These are phyloP conservation scores for Vitis cinerea DNA, from an alignment of 164 flowering plant species.

Conservation along the genomic window DNA sequence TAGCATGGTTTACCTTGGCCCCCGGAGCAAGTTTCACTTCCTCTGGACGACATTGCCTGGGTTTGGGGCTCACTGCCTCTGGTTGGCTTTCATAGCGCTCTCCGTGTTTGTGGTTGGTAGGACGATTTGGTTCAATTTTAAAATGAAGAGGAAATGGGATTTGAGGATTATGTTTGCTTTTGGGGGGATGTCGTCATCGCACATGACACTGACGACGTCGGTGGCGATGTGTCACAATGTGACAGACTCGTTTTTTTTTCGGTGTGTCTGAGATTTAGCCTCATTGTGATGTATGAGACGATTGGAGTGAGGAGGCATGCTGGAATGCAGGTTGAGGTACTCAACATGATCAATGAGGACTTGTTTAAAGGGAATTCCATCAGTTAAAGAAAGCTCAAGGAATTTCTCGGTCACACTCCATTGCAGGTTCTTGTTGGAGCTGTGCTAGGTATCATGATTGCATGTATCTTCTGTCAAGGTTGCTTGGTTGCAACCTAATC, in stretches of 20 bases:
- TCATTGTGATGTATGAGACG: too few relatives aligned
- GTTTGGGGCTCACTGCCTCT: constrained; percentile 75
- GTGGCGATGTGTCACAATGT: too few relatives aligned
- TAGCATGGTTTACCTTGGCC: constrained; percentile 61
- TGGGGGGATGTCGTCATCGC: neutral
- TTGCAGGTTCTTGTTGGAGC: constrained; percentile 94
- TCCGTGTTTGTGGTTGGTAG: constrained; percentile 68
- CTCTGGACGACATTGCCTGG: constrained; percentile 79
- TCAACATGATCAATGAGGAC: constrained; percentile 77
- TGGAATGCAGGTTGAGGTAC: constrained; percentile 41
- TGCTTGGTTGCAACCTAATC: constrained; percentile 34
- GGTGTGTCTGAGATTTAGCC: too few relatives aligned
- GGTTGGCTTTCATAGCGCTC: constrained; percentile 77
- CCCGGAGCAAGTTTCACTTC: constrained; percentile 33
- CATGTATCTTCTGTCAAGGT: constrained; percentile 70
- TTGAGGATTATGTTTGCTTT: too few relatives aligned
- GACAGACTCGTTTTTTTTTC: too few relatives aligned
- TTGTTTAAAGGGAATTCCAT: constrained; percentile 94
- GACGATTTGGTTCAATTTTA: constrained; percentile 52
- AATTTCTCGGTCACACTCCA: constrained; percentile 93
- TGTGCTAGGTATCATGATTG: constrained; percentile 68
- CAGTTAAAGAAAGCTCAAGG: constrained; percentile 91
- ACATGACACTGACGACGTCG: too few relatives aligned
- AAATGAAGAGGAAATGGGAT: constrained; percentile 19
- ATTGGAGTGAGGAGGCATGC: too few relatives aligned